These are phyloP conservation scores for Calamus simplicifolius DNA, from an alignment of 176 grass and related monocot genomes.

Conservation along the genomic window DNA sequence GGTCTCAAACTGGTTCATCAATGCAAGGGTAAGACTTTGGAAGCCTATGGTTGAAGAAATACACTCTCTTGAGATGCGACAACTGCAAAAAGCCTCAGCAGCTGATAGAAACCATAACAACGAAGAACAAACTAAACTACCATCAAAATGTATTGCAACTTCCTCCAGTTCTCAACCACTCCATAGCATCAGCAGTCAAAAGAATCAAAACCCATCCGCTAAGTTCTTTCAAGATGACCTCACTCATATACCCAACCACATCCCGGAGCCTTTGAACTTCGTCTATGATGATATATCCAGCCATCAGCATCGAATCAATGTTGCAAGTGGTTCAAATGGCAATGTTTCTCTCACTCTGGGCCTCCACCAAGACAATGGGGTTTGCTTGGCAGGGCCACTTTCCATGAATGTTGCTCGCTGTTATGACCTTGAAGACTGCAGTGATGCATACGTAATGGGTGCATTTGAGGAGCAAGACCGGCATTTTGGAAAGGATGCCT, in stretches of 20 bases:
- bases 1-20: slow-evolving; percentile 99
- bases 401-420: slow-evolving; percentile 56
- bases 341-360: slow-evolving; percentile 87
- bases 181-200: slow-evolving; percentile 39
- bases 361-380: slow-evolving; percentile 73
- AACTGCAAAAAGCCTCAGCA: slow-evolving; percentile 41
- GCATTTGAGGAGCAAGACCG: slow-evolving; percentile 57
- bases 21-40: slow-evolving; percentile 93
- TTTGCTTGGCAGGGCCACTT: slow-evolving; percentile 45
- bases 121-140: slow-evolving; percentile 31
- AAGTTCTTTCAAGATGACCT: slow-evolving; percentile 48
- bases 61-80: slow-evolving; percentile 81
- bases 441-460: slow-evolving; percentile 55
- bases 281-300: slow-evolving; percentile 32
- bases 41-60: slow-evolving; percentile 99
- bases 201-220: slow-evolving; percentile 28
- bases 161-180: slow-evolving; percentile 30
- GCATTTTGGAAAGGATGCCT: slow-evolving; percentile 72
- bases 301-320: slow-evolving; percentile 24
- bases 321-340: slow-evolving; percentile 1
- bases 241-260: slow-evolving; percentile 42
- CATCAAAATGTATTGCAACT: slow-evolving; percentile 35
- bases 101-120: slow-evolving; percentile 26
- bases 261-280: slow-evolving; percentile 44
- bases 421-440: slow-evolving; percentile 88